Evolutionary conservation across 768 basidiomycete genomes (phyloP).

Genomic region (Lentinula lateritia): DNA sequence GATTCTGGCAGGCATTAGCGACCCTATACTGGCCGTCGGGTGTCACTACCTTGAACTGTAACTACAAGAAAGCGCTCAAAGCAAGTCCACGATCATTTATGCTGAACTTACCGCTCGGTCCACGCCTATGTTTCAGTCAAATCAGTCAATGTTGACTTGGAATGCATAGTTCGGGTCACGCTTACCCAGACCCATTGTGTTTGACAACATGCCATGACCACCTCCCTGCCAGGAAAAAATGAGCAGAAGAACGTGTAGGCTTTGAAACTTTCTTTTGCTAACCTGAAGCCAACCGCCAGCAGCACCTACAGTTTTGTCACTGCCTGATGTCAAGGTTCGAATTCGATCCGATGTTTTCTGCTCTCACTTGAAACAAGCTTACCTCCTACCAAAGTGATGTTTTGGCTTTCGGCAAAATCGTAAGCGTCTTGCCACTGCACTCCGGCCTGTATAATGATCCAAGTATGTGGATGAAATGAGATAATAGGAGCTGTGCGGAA

Average conservation of each 20-base stretch:
- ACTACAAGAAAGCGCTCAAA: constrained; percentile 15
- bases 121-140: constrained; percentile 15
- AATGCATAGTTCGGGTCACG: not conserved
- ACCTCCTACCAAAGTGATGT: constrained; percentile 42
- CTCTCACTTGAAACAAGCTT: not conserved
- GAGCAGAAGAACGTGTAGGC: not conserved
- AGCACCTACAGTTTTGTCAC: constrained; percentile 36
- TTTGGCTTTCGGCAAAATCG: constrained; percentile 35
- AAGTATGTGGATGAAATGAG: not conserved
- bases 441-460: constrained; percentile 29
- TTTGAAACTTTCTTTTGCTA: not conserved
- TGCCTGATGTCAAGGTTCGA: constrained; percentile 15
- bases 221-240: constrained; percentile 4
- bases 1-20: constrained; percentile 43
- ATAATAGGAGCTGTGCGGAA: not conserved
- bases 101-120: constrained; percentile 34
- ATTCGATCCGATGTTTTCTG: not conserved
- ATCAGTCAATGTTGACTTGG: not conserved
- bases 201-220: constrained; percentile 9
- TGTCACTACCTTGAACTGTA: constrained; percentile 49
- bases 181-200: constrained; percentile 35
- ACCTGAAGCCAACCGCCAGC: constrained; percentile 37
- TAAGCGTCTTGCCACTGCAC: constrained; percentile 40
- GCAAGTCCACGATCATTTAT: not conserved
- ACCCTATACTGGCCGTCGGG: constrained; percentile 42